A percentile compares a stretch with the other conserved stretches of the same genome.
phyloP scores from a whole-genome alignment of 176 grass and related monocot genomes.

The Guadua angustifolia region DNA sequence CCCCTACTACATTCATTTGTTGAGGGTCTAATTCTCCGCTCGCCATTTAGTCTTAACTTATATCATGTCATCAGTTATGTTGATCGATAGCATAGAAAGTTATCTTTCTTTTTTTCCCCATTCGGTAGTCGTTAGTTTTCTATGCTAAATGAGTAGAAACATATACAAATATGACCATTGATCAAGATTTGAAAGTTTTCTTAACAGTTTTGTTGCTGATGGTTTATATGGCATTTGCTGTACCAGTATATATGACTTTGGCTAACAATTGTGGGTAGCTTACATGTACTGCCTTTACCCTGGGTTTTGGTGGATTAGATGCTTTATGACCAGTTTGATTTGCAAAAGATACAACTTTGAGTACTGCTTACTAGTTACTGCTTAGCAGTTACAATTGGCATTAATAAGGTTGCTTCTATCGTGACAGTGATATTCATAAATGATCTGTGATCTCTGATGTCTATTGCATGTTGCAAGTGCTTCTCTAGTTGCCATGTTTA shows the following conservation, averaged over 20 bases:
- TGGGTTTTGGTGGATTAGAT: conserved; percentile 7
- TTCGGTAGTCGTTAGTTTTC: not conserved
- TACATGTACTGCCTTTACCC: not conserved
- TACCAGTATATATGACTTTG: not conserved
- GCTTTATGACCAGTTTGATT: conserved; percentile 1
- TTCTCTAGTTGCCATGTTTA: too few species aligned
- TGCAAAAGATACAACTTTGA: conserved; percentile 12
- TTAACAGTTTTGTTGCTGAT: not conserved
- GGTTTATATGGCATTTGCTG: not conserved
- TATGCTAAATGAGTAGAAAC: not conserved
- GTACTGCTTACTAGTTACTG: conserved; percentile 22
- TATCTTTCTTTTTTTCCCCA: not conserved
- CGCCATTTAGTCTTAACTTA: conserved; percentile 5
- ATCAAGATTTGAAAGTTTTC: not conserved
- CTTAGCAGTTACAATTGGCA: conserved; percentile 5
- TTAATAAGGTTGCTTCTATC: conserved; percentile 12
- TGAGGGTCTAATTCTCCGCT: not conserved
- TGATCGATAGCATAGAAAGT: conserved; percentile 23
- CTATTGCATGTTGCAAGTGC: too few species aligned
- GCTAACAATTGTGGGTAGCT: conserved; percentile 16
- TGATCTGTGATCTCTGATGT: conserved; percentile 11
- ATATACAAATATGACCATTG: not conserved
- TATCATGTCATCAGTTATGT: conserved; percentile 6
- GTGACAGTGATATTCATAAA: not conserved
- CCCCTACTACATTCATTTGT: conserved; percentile 27